Percentiles rank a stretch among this genome's conserved stretches.
Conservation (phyloP, 2,329 filamentous ascomycete species). For the Madurella fahalii region DNA sequence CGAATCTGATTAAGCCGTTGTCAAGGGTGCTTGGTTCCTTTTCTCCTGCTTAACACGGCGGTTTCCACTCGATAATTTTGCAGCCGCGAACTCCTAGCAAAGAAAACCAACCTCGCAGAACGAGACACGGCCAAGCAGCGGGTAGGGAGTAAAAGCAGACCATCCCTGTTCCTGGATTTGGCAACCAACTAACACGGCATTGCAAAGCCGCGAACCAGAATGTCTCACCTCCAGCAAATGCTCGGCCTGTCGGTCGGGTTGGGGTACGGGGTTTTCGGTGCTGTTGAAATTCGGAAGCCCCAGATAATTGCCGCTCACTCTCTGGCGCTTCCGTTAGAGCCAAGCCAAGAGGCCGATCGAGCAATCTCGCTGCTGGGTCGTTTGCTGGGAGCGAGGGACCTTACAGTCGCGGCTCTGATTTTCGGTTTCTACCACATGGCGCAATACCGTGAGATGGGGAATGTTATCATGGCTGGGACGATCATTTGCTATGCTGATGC, state of each 20-base stretch:
- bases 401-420: slow-evolving; percentile 19
- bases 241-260: neutral
- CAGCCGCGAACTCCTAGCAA: no score
- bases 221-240: neutral
- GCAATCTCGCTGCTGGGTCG: slow-evolving; percentile 14
- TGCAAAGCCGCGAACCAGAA: neutral
- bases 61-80: no score
- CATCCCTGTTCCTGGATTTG: no score
- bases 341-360: neutral
- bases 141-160: no score
- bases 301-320: neutral
- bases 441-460: slow-evolving; percentile 19
- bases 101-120: no score
- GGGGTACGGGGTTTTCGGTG: neutral
- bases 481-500: slow-evolving; percentile 19
- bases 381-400: slow-evolving; percentile 20
- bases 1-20: no score
- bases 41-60: no score
- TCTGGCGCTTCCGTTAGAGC: slow-evolving; percentile 1
- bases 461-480: slow-evolving; percentile 20
- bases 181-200: neutral
- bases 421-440: slow-evolving; percentile 12
- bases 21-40: no score
- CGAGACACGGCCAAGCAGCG: no score
- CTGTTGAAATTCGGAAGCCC: neutral